Conservation (phyloP, 371 early-diverging fungal genomes). For the Saksenaea oblongispora region DNA sequence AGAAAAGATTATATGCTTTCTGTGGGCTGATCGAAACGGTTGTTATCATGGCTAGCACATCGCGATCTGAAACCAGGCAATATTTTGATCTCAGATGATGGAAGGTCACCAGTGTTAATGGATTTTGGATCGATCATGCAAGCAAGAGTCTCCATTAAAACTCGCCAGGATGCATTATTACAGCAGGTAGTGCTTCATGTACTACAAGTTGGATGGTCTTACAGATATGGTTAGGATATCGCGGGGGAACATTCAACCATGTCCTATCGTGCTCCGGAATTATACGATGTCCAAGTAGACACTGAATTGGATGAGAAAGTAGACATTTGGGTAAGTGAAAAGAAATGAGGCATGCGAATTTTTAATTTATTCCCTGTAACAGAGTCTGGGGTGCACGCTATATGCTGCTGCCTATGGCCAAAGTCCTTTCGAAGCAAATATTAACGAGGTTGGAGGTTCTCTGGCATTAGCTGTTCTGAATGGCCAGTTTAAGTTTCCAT, state of each 20-base stretch:
- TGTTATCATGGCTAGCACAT: constrained; percentile 44
- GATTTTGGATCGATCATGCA: constrained; percentile 71
- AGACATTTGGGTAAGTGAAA: constrained; percentile 68
- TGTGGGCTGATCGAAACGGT: neutral
- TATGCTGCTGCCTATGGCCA: constrained; percentile 73
- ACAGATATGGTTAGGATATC: constrained; percentile 34
- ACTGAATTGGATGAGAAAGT: constrained; percentile 65
- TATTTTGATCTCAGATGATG: constrained; percentile 64
- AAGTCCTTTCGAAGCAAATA: constrained; percentile 71
- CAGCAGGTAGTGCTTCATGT: constrained; percentile 45
- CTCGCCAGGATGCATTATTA: constrained; percentile 60
- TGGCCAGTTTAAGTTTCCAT: constrained; percentile 59
- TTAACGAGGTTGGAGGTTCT: constrained; percentile 69
- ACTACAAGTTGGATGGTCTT: neutral
- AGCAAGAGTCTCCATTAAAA: constrained; percentile 57
- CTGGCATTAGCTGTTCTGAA: constrained; percentile 71
- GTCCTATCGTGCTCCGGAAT: constrained; percentile 78
- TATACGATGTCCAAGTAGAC: constrained; percentile 74
- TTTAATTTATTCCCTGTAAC: neutral
- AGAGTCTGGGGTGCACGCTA: constrained; percentile 67
- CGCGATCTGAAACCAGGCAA: constrained; percentile 76
- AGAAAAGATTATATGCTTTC: neutral
- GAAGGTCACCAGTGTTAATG: constrained; percentile 66
- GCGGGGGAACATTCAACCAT: constrained; percentile 71
- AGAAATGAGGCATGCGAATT: neutral